phyloP scores from a whole-genome alignment of 2,329 filamentous ascomycete species.

The Calonectria hongkongensis region DNA sequence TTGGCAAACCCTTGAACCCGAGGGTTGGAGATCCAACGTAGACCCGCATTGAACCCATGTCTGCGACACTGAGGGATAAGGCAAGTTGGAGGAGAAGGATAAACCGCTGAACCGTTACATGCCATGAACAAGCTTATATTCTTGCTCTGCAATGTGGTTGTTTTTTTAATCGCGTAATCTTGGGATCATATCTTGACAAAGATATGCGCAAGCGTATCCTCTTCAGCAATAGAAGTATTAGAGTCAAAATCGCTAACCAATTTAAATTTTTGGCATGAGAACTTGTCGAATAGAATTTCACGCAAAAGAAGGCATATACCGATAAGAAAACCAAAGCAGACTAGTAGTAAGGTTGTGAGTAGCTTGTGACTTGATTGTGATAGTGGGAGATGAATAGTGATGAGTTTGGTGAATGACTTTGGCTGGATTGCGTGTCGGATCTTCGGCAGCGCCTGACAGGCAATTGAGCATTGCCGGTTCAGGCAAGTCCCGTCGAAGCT shows the following conservation, averaged over 20 bases:
- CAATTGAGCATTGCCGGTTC: slow-evolving; percentile 13
- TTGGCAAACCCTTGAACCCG: slow-evolving; percentile 6
- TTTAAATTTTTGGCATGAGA: neutral
- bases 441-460: slow-evolving; percentile 19
- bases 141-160: neutral
- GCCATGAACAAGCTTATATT: neutral
- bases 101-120: neutral
- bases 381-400: slow-evolving; percentile 15
- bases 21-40: slow-evolving; percentile 16
- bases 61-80: slow-evolving; percentile 1
- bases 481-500: slow-evolving; percentile 26
- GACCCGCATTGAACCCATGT: slow-evolving; percentile 11
- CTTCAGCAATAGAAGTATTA: too few species aligned
- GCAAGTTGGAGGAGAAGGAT: neutral
- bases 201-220: too few species aligned
- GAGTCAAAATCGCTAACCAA: neutral
- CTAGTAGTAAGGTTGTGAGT: neutral
- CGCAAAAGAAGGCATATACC: neutral
- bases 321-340: neutral
- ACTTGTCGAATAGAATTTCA: too few species aligned
- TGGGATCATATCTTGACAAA: neutral
- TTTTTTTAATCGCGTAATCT: neutral
- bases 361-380: neutral
- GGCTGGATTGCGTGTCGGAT: slow-evolving; percentile 37
- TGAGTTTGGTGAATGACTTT: slow-evolving; percentile 5